Conservation (phyloP, 2,329 filamentous ascomycete genomes). For the Xylariomycetidae sp. region DNA sequence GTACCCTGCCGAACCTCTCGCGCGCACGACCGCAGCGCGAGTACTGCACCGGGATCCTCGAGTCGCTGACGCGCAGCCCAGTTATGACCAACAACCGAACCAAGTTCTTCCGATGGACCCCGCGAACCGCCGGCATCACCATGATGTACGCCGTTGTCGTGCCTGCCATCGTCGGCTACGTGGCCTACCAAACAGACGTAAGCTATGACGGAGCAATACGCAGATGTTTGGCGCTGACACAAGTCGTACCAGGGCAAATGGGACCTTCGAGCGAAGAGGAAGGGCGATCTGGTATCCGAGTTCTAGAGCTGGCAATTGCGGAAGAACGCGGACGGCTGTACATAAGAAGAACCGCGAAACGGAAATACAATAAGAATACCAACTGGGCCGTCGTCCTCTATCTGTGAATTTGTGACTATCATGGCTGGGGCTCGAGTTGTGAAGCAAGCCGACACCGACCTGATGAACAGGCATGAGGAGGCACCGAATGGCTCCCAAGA, state of each 20-base stretch:
- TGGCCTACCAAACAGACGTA: conserved; percentile 81
- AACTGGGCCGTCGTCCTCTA: too few species aligned
- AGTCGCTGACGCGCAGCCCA: conserved; percentile 29
- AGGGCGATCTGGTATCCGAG: conserved; percentile 77
- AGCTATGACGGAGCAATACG: conserved; percentile 44
- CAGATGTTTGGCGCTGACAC: conserved; percentile 8
- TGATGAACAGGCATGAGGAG: not conserved
- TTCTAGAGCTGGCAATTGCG: conserved; percentile 42
- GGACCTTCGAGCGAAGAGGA: conserved; percentile 79
- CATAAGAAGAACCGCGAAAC: too few species aligned
- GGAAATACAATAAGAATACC: too few species aligned
- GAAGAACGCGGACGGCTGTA: conserved; percentile 28
- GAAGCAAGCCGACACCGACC: too few species aligned
- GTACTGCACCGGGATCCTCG: not conserved
- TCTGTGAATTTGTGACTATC: too few species aligned
- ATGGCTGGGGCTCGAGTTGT: too few species aligned
- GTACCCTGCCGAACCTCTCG: conserved; percentile 14
- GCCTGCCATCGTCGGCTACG: conserved; percentile 62
- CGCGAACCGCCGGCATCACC: conserved; percentile 71
- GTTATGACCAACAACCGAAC: conserved; percentile 80
- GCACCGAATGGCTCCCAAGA: not conserved
- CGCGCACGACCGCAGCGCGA: not conserved
- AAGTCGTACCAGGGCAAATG: conserved; percentile 64
- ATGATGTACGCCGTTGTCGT: conserved; percentile 71
- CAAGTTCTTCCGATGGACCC: conserved; percentile 94